Evolutionary conservation across 208 protist genomes (phyloP), one percentile per base, ranked within the genome.

Genomic region (Crithidia mellificae): DNA sequence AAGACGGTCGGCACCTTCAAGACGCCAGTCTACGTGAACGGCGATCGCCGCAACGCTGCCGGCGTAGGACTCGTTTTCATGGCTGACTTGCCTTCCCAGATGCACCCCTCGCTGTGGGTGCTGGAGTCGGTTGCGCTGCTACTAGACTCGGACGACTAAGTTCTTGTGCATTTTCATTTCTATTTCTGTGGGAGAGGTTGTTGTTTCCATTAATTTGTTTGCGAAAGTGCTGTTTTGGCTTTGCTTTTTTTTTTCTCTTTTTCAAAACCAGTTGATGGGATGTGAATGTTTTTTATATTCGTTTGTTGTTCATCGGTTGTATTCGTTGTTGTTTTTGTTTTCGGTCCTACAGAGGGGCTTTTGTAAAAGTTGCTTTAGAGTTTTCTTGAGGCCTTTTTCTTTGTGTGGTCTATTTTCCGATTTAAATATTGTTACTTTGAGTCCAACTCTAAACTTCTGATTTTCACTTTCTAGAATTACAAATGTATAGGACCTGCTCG

Each of bases 21-120:
- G 34, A 98, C 98, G 19, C 98, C 98, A n/a, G 97, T 99, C 34
- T 99, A 99, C 85, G 92, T 99, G 11, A 99, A 98, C 24, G 92
- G 94, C 19, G 93, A 97, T 38, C 85, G 98, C 34, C 84, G 95
- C 12, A 99, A 98, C 65, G 97, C 97, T 11, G 98, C 97, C 63
- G 98, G 98, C 38, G 97, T 98, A 0, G 98, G 98, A n/a, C 79
- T 99, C 1, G 98, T 99, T 15, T 99, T 99, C 68, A 92, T 98
- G 70, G 98, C 98, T 0, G 95, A 99, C 59, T 75, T 99, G 19
- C 50, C 85, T 9, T 98, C 97, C 12, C 62, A 78, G 24, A 77
- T 92, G 39, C 98, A 99, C 78, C 24, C 72, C 0, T 98, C 92
- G 19, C 69, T 98, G 54, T 99, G 98, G 98, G 93, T 97, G 29